Evolutionary conservation across 306 rosid species (phyloP).

Genomic region (Sesbania bispinosa): DNA sequence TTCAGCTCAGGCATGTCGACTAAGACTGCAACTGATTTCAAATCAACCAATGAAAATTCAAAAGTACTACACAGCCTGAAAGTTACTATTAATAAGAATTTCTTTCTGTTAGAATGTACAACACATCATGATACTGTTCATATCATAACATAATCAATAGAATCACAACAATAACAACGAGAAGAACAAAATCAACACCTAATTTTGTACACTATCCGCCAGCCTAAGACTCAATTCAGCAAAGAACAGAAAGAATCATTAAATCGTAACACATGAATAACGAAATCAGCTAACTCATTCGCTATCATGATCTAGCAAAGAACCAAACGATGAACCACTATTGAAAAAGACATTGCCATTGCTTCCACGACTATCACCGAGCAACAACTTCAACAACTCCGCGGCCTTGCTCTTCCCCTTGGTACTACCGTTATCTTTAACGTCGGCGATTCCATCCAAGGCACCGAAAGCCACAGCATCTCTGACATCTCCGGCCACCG

Average conservation of each 20-base stretch:
- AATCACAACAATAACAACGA: neutral
- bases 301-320: constrained; percentile 27
- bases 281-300: neutral
- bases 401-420: constrained; percentile 66
- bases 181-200: constrained; percentile 6
- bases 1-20: no score
- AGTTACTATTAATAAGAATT: neutral
- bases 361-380: constrained; percentile 23
- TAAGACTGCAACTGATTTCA: neutral
- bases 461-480: constrained; percentile 42
- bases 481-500: constrained; percentile 47
- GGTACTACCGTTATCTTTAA: constrained; percentile 44
- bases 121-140: constrained; percentile 8
- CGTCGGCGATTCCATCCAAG: constrained; percentile 55
- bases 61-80: neutral
- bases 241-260: constrained; percentile 8
- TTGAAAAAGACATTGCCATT: neutral
- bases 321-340: constrained; percentile 46
- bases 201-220: constrained; percentile 29
- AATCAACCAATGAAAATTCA: neutral
- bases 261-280: neutral
- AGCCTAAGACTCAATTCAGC: neutral
- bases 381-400: constrained; percentile 48
- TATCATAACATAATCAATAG: constrained; percentile 22
- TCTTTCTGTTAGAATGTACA: constrained; percentile 36